A percentile compares a stretch with the other conserved stretches of the same genome.
phyloP scores from a whole-genome alignment of 345 rosid genomes.

The Stellera chamaejasme region DNA sequence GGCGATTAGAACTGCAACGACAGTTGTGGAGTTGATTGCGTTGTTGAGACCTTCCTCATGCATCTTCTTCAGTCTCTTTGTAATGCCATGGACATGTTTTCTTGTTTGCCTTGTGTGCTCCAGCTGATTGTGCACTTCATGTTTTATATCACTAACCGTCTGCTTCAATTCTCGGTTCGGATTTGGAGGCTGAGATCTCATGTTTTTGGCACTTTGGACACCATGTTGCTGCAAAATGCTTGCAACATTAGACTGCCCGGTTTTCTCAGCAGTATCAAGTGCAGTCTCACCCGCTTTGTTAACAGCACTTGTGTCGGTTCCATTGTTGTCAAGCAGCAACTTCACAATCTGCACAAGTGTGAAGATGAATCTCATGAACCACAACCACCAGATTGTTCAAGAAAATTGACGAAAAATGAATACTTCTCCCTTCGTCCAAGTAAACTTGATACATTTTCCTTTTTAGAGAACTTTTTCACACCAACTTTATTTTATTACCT shows the following conservation, averaged over 20 bases:
- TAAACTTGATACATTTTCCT: no score
- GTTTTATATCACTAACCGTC: conserved; percentile 93
- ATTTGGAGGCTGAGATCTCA: conserved; percentile 39
- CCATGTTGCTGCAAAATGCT: conserved; percentile 51
- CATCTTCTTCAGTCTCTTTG: conserved; percentile 82
- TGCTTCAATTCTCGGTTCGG: conserved; percentile 79
- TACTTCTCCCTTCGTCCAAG: no score
- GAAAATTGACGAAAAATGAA: no score
- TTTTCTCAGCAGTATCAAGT: conserved; percentile 82
- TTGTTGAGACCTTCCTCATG: conserved; percentile 88
- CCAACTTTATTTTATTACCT: no score
- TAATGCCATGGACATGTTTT: conserved; percentile 78
- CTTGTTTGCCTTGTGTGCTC: conserved; percentile 90
- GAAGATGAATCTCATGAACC: no score
- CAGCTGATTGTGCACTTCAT: conserved; percentile 82
- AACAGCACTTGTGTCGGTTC: conserved; percentile 40
- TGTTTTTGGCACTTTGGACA: conserved; percentile 54
- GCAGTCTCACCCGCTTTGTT: conserved; percentile 75
- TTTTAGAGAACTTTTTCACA: no score
- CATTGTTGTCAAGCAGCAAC: conserved; percentile 41
- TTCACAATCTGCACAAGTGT: conserved; percentile 49
- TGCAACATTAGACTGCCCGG: conserved; percentile 39
- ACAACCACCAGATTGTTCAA: no score
- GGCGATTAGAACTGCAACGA: conserved; percentile 89
- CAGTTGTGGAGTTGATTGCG: conserved; percentile 89